A percentile compares a stretch with the other conserved stretches of the same genome.
Evolutionary conservation across 805 yeast species (phyloP).

Genomic region (Hanseniaspora occidentalis): DNA sequence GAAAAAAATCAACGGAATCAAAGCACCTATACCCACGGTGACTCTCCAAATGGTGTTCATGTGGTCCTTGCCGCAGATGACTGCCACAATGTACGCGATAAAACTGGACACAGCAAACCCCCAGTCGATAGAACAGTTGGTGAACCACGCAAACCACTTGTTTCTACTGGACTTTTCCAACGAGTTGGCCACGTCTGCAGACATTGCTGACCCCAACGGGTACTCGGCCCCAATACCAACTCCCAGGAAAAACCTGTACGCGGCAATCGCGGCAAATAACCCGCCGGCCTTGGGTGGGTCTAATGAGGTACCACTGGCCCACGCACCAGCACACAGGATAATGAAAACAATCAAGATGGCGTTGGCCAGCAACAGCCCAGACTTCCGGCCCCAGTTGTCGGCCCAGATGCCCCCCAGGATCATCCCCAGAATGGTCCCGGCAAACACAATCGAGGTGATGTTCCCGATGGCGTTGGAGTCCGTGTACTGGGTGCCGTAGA

Average conservation of each 20-base stretch:
- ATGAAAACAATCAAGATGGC: slow-evolving; percentile 63
- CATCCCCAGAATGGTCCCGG: slow-evolving; percentile 84
- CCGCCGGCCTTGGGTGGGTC: slow-evolving; percentile 51
- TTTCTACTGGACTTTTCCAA: slow-evolving; percentile 74
- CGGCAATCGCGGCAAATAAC: slow-evolving; percentile 71
- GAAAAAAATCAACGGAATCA: slow-evolving; percentile 72
- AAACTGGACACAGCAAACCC: slow-evolving; percentile 80
- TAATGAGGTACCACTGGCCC: slow-evolving; percentile 50
- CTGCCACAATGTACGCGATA: slow-evolving; percentile 72
- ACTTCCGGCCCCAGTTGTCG: slow-evolving; percentile 68
- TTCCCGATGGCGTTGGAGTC: slow-evolving; percentile 61
- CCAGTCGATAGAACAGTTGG: slow-evolving; percentile 74
- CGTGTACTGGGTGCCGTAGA: slow-evolving; percentile 55
- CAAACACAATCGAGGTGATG: slow-evolving; percentile 80
- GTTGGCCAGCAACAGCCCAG: slow-evolving; percentile 73
- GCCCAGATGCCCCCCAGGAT: slow-evolving; percentile 67
- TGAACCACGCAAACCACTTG: slow-evolving; percentile 82
- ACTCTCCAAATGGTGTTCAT: slow-evolving; percentile 85
- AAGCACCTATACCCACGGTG: slow-evolving; percentile 79
- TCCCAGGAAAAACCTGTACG: slow-evolving; percentile 78
- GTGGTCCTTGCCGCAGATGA: slow-evolving; percentile 66
- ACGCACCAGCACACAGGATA: slow-evolving; percentile 67
- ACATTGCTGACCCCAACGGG: slow-evolving; percentile 78
- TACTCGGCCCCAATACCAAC: slow-evolving; percentile 91
- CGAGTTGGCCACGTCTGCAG: slow-evolving; percentile 90